Conservation (phyloP, 805 yeast genomes). For the Kuraishia ogatae region DNA sequence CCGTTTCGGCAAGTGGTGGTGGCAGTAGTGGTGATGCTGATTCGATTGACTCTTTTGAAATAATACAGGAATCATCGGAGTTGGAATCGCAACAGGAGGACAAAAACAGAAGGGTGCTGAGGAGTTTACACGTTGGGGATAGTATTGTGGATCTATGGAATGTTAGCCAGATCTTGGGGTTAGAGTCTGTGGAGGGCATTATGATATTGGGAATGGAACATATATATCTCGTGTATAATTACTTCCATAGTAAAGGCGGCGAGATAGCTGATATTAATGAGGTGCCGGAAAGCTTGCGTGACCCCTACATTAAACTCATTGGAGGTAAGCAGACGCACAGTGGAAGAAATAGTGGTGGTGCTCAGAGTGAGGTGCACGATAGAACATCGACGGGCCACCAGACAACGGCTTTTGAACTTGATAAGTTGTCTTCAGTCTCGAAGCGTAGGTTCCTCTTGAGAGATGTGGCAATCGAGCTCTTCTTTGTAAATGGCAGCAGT, state of each 20-base stretch:
- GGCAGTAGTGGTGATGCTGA: constrained; percentile 7
- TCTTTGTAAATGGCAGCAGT: constrained; percentile 67
- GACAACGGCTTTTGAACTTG: constrained; percentile 52
- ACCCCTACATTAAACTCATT: constrained; percentile 59
- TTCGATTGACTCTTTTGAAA: constrained; percentile 25
- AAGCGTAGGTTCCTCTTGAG: constrained; percentile 70
- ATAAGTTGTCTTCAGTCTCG: constrained; percentile 52
- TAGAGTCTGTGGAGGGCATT: constrained; percentile 70
- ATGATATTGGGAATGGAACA: constrained; percentile 60
- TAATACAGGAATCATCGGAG: constrained; percentile 31
- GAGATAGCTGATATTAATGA: constrained; percentile 59
- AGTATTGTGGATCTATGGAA: constrained; percentile 62
- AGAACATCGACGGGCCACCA: constrained; percentile 26
- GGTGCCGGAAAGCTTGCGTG: constrained; percentile 54
- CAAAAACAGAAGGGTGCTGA: constrained; percentile 63
- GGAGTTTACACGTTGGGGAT: constrained; percentile 64
- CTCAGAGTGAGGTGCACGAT: constrained; percentile 9
- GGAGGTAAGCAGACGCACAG: constrained; percentile 29
- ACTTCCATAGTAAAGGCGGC: constrained; percentile 44
- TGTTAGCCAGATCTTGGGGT: constrained; percentile 64
- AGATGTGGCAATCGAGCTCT: constrained; percentile 74
- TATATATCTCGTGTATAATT: constrained; percentile 62
- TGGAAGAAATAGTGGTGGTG: too few relatives aligned
- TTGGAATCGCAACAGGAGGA: constrained; percentile 41
- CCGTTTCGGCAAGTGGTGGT: constrained; percentile 9